Conservation (phyloP, 2,329 filamentous ascomycete genomes). For the Didymella arachidicola region DNA sequence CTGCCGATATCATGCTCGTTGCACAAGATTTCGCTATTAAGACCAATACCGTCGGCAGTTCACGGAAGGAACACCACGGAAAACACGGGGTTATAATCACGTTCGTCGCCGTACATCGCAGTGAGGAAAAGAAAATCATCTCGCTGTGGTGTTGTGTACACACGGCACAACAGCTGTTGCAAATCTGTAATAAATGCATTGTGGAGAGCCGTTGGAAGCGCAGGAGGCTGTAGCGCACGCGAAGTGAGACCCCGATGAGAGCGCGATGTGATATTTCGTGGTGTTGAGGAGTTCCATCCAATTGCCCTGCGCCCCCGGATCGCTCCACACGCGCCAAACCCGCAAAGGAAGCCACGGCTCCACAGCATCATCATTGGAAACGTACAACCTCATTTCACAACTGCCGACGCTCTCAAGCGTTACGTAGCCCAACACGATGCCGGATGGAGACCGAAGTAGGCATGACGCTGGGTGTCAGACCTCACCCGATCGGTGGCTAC, state of each 20-base stretch:
- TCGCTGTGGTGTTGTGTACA: not conserved
- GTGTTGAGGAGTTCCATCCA: slow-evolving; percentile 7
- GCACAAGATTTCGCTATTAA: slow-evolving; percentile 7
- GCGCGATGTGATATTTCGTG: not conserved
- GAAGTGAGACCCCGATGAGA: not conserved
- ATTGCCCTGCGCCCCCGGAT: slow-evolving; percentile 10
- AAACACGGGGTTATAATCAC: not conserved
- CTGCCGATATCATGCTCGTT: slow-evolving; percentile 14
- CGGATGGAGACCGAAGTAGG: slow-evolving; percentile 1
- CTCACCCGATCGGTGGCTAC: not conserved
- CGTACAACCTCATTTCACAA: slow-evolving; percentile 10
- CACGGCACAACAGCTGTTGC: not conserved
- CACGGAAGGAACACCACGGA: slow-evolving; percentile 8
- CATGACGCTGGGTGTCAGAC: slow-evolving; percentile 2
- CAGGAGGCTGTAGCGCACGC: not conserved
- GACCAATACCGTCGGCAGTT: slow-evolving; percentile 15
- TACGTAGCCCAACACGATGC: slow-evolving; percentile 6
- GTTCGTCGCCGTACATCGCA: not conserved
- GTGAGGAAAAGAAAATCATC: not conserved
- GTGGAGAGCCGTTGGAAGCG: too few relatives aligned
- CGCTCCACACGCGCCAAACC: slow-evolving; percentile 1
- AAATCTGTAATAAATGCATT: not conserved
- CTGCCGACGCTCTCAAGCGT: slow-evolving; percentile 18
- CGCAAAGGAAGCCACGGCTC: not conserved
- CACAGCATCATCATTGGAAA: slow-evolving; percentile 6